These are phyloP conservation scores for Phytophthora aleatoria DNA, from an alignment of 352 stramenopile genomes.

Conservation along the genomic window DNA sequence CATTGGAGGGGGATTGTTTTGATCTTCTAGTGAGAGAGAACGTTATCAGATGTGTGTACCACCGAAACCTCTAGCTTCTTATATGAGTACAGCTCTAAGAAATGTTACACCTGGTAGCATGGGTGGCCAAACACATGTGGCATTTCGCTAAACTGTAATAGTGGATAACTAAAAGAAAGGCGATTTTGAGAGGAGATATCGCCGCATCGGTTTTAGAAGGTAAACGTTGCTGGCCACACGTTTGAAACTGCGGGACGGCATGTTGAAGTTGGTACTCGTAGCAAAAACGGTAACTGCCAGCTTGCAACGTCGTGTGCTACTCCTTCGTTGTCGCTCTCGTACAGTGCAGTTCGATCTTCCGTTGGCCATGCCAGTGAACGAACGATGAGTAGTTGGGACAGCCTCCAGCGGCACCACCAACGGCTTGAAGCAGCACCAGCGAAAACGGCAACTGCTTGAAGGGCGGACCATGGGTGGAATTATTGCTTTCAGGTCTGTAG, in stretches of 20 bases:
- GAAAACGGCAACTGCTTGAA: slow-evolving; percentile 16
- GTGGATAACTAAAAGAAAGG: neutral
- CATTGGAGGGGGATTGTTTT: slow-evolving; percentile 7
- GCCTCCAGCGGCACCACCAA: slow-evolving; percentile 20
- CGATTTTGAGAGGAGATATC: neutral
- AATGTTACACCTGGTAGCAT: no score
- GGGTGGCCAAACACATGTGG: no score
- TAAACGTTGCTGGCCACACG: slow-evolving; percentile 13
- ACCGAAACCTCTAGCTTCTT: slow-evolving; percentile 15
- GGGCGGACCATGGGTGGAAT: neutral
- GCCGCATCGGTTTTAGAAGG: slow-evolving; percentile 3
- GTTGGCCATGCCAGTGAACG: slow-evolving; percentile 9
- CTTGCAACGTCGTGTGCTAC: neutral
- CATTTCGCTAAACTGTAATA: slow-evolving; percentile 2
- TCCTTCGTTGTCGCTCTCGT: neutral
- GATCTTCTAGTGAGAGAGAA: neutral
- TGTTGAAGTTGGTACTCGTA: slow-evolving; percentile 16
- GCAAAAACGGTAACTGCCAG: neutral
- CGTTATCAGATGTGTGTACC: slow-evolving; percentile 24
- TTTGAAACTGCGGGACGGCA: slow-evolving; percentile 12
- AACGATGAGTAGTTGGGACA: slow-evolving; percentile 4
- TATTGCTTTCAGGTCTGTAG: neutral
- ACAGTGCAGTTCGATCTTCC: neutral
- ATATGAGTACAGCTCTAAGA: slow-evolving; percentile 10
- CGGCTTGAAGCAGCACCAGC: slow-evolving; percentile 7